These are phyloP conservation scores for Lomentospora prolificans DNA, from an alignment of 2,329 filamentous ascomycete species.

Conservation along the genomic window DNA sequence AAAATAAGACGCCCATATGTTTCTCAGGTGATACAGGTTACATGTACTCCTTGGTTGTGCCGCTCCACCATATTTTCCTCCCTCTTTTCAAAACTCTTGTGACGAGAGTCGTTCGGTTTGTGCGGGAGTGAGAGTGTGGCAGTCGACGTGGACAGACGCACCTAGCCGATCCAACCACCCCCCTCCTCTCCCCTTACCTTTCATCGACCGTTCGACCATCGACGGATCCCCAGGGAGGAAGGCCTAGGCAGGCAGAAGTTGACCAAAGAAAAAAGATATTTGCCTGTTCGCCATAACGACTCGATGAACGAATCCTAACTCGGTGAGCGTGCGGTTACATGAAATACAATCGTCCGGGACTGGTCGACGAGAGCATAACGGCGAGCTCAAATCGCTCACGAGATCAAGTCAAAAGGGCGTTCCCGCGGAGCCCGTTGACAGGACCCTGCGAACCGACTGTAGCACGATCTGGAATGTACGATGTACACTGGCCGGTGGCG, in stretches of 20 bases:
- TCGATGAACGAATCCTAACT: background rate
- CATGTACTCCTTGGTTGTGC: background rate
- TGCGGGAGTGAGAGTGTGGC: background rate
- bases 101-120: background rate
- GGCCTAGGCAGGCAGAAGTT: background rate
- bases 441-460: conserved; percentile 7
- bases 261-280: background rate
- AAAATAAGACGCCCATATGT: background rate
- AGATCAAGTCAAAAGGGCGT: background rate
- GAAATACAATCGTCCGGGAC: background rate
- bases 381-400: background rate
- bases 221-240: background rate
- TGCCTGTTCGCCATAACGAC: background rate
- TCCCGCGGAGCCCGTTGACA: background rate
- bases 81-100: background rate
- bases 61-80: background rate
- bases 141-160: conserved; percentile 7
- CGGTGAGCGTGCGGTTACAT: background rate
- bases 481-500: conserved; percentile 2
- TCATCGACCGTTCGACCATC: background rate
- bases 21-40: background rate
- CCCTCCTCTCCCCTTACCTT: background rate
- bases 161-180: background rate
- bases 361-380: too few species aligned
- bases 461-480: background rate